Conservation (phyloP, 306 rosid genomes). For the Vigna radiata region DNA sequence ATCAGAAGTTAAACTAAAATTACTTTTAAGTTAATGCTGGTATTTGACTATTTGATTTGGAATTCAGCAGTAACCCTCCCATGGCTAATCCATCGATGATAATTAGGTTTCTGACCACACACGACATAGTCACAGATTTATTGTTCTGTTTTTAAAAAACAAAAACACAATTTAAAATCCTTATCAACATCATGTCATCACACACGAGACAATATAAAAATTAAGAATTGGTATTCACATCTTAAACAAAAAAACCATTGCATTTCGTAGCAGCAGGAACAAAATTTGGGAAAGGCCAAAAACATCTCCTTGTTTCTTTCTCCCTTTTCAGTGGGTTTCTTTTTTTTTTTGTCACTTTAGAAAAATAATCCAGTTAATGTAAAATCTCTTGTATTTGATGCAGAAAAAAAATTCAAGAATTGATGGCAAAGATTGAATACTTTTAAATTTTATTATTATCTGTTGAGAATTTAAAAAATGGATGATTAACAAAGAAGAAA, state of each 20-base stretch:
- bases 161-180: slow-evolving; percentile 44
- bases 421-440: slow-evolving; percentile 40
- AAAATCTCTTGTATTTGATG: not conserved
- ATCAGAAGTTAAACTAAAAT: slow-evolving; percentile 33
- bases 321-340: slow-evolving; percentile 37
- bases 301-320: slow-evolving; percentile 53
- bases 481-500: slow-evolving; percentile 50
- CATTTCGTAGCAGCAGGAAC: not conserved
- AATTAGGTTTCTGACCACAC: slow-evolving; percentile 45
- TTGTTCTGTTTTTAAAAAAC: not conserved
- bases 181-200: slow-evolving; percentile 70
- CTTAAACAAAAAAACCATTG: not conserved
- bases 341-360: slow-evolving; percentile 11
- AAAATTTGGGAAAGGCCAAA: slow-evolving; percentile 54
- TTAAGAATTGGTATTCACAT: slow-evolving; percentile 37
- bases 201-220: slow-evolving; percentile 48
- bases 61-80: slow-evolving; percentile 26
- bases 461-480: slow-evolving; percentile 48
- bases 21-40: slow-evolving; percentile 17
- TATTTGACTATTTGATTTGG: slow-evolving; percentile 11
- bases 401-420: not conserved
- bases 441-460: slow-evolving; percentile 42
- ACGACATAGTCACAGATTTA: slow-evolving; percentile 20
- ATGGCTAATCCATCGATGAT: slow-evolving; percentile 56
- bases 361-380: slow-evolving; percentile 14